Evolutionary conservation across 177 flowering plant species (phyloP), one percentile per base, ranked within the genome.

Genomic region (Vitis hybrid): DNA sequence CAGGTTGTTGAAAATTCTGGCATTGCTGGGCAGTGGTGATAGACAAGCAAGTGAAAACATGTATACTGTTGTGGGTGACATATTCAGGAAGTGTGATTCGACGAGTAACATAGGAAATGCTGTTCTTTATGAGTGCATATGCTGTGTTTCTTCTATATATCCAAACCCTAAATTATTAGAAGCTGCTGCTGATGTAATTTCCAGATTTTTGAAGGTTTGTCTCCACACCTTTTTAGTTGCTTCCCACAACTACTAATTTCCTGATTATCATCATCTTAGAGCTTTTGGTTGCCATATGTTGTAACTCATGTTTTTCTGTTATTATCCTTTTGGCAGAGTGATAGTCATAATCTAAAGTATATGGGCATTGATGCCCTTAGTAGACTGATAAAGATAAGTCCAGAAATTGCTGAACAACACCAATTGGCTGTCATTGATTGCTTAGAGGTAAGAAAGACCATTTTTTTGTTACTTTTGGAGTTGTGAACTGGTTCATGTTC

Each of bases 381-480:
- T 69, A 80, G 94, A 72, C 80, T 96, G 76, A 90, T 96, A 77
- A 91, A 84, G 84, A 84, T 86, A 76, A 93, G 84, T 78, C 97
- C 99, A 68, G 97, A 96, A 64, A 88, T 90, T 68, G 98, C 98
- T 61, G 99, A 96, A 73, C 97, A 88, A 69, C 99, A 96, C 75
- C 99, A 96, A 69, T 82, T 96, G 74, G 97, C 99, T 71, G 99
- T 96, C 29, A 96, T 96, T 69, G 99, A 96, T 78, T 96, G 99
- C 81, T 82, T 96, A 73, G 99, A 96, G 99, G 98, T 91, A 71
- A 85, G 88, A 22, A 16, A 2, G 51, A 19, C 13, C 59, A 16
- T 67, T 65, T 65, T 31, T 29, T 50, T 7, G 2, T 2, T 39
- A 9, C 10, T 54, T 53, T 62, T 29, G 10, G 1, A n/a, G 31